Conservation (phyloP, 116 monocot species). For the Posidonia oceanica region DNA sequence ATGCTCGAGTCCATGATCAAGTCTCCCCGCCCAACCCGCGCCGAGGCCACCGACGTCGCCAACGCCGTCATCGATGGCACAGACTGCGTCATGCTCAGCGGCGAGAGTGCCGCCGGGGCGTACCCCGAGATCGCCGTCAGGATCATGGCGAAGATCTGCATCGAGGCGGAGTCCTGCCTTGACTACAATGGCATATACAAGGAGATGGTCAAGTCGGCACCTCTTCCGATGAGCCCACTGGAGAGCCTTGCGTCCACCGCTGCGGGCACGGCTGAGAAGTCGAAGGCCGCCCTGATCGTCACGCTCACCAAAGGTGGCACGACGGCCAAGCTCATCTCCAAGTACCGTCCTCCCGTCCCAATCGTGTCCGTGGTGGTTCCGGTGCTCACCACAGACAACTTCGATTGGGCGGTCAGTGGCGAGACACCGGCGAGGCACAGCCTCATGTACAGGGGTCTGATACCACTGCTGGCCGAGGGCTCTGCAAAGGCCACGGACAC, state of each 20-base stretch:
- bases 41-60: constrained; percentile 85
- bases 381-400: constrained; percentile 43
- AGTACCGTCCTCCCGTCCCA: constrained; percentile 73
- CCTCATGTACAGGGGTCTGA: constrained; percentile 64
- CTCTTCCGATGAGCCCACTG: constrained; percentile 86
- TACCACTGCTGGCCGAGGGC: constrained; percentile 69
- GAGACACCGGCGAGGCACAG: constrained; percentile 59
- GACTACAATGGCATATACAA: constrained; percentile 76
- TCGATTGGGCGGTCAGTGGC: constrained; percentile 61
- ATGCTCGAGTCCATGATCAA: constrained; percentile 99
- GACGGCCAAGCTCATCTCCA: constrained; percentile 56
- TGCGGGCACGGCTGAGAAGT: constrained; percentile 60
- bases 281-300: constrained; percentile 56
- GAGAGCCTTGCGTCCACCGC: constrained; percentile 85
- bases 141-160: constrained; percentile 72
- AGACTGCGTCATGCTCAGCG: constrained; percentile 94
- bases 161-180: constrained; percentile 78
- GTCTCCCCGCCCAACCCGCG: constrained; percentile 81
- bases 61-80: constrained; percentile 88
- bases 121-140: constrained; percentile 81
- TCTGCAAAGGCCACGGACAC: constrained; percentile 65
- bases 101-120: constrained; percentile 85
- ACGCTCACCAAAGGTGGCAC: constrained; percentile 76
- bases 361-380: constrained; percentile 84
- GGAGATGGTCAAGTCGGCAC: constrained; percentile 47